Base-by-base conservation (phyloP, 176 grass and related monocot genomes). In the Saccharum officinarum region DNA sequence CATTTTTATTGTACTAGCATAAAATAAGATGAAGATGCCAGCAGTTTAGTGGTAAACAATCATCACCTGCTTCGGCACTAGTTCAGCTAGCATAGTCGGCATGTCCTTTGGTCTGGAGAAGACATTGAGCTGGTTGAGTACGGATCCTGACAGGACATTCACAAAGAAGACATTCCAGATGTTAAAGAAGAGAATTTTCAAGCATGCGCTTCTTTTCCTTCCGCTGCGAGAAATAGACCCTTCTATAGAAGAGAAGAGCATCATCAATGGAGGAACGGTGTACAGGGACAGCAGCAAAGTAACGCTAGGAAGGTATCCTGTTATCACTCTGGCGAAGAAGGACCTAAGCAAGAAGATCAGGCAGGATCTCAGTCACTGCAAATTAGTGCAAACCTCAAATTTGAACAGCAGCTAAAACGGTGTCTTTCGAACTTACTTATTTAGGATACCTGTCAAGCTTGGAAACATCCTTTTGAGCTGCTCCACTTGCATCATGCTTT, bases 101-200 rank as follows among this genome's bases (percentile, higher is more conserved):
- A 94, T 93, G 47, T 95, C 91, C 52, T 86, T 94, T 42, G 96
- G 96, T 85, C 87, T 92, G 40, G 89, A 89, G 22, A 98, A 83
- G 66, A 89, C 89, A 33, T 92, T 88, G 5, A 98, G 49, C 76
- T 94, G 93, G 66, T 80, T 94, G 47, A 98, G 65, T 26, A 92
- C 66, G 8, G 96, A 93, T 31, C 96, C 96, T 65, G 96, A 98
- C 39, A 98, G 79, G 34, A 98, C 93, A 86, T 95, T 98, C 15
- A 94, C 91, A 72, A 98, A 98, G 85, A 98, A 98, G 70, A 98
- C 86, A 55, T 95, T 98, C 97, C 93, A 95, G 41, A 98, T 77
- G 65, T 80, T 95, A 61, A 98, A 98, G 40, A 90, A 89, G 41
- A 95, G 69, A 9, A 98, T 81, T 89, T 98, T 98, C 71, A 80